Evolutionary conservation across 495 filamentous ascomycete species (phyloP).

Genomic region (Penicillium goetzii): DNA sequence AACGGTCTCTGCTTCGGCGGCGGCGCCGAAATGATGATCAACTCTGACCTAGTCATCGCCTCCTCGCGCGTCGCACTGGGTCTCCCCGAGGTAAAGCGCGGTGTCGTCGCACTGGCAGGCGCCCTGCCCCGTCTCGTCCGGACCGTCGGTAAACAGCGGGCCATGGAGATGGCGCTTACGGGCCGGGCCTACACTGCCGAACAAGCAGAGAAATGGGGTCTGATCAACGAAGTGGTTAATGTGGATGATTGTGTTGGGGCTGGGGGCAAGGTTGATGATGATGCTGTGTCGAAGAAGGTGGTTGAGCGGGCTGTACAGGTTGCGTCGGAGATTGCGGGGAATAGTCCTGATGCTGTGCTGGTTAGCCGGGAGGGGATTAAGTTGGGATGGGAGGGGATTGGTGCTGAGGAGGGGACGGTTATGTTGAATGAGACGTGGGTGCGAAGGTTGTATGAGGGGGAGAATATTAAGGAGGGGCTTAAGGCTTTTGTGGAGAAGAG

Average conservation of each 20-base stretch:
- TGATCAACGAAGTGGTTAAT: slow-evolving; percentile 69
- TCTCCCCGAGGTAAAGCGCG: slow-evolving; percentile 72
- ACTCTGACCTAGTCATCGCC: slow-evolving; percentile 72
- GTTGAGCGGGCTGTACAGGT: slow-evolving; percentile 58
- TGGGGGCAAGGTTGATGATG: slow-evolving; percentile 44
- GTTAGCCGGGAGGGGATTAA: slow-evolving; percentile 70
- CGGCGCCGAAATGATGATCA: slow-evolving; percentile 74
- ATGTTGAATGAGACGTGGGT: slow-evolving; percentile 62
- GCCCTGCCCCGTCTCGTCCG: slow-evolving; percentile 72
- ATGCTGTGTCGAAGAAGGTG: slow-evolving; percentile 32
- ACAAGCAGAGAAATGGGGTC: slow-evolving; percentile 68
- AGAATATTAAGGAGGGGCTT: slow-evolving; percentile 82
- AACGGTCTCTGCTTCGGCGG: slow-evolving; percentile 77
- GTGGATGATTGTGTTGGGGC: slow-evolving; percentile 20
- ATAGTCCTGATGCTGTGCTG: slow-evolving; percentile 77
- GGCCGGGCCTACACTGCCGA: slow-evolving; percentile 60
- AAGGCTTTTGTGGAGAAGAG: slow-evolving; percentile 83
- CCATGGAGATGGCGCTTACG: slow-evolving; percentile 74
- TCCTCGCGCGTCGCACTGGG: slow-evolving; percentile 56
- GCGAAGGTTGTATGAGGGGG: slow-evolving; percentile 63
- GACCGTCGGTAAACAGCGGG: slow-evolving; percentile 68
- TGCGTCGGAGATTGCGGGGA: slow-evolving; percentile 45
- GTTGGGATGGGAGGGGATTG: slow-evolving; percentile 69
- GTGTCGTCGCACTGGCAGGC: slow-evolving; percentile 73
- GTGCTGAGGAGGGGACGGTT: slow-evolving; percentile 66